Evolutionary conservation across 192 early-diverging fungal species (phyloP).

Genomic region (Pilaira anomala): DNA sequence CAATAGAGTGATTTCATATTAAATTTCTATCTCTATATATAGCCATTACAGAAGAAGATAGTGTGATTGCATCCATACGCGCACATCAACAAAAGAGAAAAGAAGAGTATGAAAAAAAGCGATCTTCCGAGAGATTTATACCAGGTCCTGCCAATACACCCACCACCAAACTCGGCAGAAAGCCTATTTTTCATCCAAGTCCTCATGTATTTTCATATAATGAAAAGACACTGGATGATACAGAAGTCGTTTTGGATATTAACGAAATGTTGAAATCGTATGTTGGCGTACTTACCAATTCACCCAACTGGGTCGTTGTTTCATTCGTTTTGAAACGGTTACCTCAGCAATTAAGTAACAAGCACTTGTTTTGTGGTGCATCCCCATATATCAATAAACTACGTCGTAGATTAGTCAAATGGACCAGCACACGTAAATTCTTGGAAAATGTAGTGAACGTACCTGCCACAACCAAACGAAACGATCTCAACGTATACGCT

Average conservation of each 20-base stretch:
- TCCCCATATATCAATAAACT: slow-evolving; percentile 50
- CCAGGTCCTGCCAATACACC: not conserved
- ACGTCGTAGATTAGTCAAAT: slow-evolving; percentile 51
- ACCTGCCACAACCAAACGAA: slow-evolving; percentile 55
- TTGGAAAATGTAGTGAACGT: slow-evolving; percentile 54
- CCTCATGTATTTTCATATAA: slow-evolving; percentile 8
- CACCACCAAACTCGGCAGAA: not conserved
- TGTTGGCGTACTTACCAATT: slow-evolving; percentile 59
- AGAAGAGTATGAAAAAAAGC: not conserved
- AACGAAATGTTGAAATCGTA: slow-evolving; percentile 46
- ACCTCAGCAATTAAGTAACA: slow-evolving; percentile 67
- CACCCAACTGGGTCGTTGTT: slow-evolving; percentile 69
- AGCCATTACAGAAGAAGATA: slow-evolving; percentile 10
- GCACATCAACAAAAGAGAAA: slow-evolving; percentile 10
- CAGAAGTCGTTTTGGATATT: slow-evolving; percentile 13
- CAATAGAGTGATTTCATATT: not conserved
- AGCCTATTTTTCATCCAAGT: slow-evolving; percentile 1
- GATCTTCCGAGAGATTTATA: not conserved
- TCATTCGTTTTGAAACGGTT: slow-evolving; percentile 64
- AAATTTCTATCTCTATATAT: not conserved
- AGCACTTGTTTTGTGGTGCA: slow-evolving; percentile 69
- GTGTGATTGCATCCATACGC: not conserved
- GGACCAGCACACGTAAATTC: slow-evolving; percentile 52
- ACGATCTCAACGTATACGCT: slow-evolving; percentile 62
- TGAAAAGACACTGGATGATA: not conserved